phyloP scores from a whole-genome alignment of 2,329 filamentous ascomycete genomes.

The Conoideocrella luteorostrata region DNA sequence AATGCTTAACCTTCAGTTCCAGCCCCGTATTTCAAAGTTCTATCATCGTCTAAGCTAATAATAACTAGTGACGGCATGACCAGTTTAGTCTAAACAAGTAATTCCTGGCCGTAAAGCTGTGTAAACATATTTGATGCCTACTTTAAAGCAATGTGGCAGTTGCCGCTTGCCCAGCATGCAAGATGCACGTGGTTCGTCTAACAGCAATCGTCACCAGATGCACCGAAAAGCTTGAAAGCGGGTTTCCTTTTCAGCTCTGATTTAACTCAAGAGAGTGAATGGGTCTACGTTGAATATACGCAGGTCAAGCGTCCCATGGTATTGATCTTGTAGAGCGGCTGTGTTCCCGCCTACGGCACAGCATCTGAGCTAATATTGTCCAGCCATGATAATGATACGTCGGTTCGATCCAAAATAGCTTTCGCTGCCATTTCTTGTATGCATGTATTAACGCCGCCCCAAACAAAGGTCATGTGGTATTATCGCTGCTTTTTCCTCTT shows the following conservation, averaged over 20 bases:
- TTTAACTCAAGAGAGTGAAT: constrained; percentile 54
- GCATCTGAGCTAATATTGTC: not conserved
- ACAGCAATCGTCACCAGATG: constrained; percentile 45
- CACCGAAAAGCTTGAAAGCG: constrained; percentile 45
- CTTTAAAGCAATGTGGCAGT: constrained; percentile 38
- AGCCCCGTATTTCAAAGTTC: constrained; percentile 51
- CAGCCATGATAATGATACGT: too few relatives aligned
- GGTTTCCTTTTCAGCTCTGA: constrained; percentile 60
- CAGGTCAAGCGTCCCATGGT: constrained; percentile 49
- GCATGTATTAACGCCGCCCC: too few relatives aligned
- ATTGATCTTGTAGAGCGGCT: constrained; percentile 35
- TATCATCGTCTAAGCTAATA: constrained; percentile 59
- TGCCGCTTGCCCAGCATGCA: constrained; percentile 34
- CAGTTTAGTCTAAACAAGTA: constrained; percentile 40
- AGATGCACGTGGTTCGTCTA: constrained; percentile 50
- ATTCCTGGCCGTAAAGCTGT: constrained; percentile 51
- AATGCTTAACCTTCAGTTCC: too few relatives aligned
- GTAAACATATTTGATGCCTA: constrained; percentile 49
- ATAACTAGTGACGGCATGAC: constrained; percentile 40
- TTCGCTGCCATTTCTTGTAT: too few relatives aligned
- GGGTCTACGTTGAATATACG: constrained; percentile 50
- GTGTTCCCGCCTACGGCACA: constrained; percentile 11
- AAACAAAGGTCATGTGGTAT: too few relatives aligned
- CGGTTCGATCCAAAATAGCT: too few relatives aligned
- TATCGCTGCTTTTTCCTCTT: not conserved